Evolutionary conservation across 2,329 filamentous ascomycete genomes (phyloP), one percentile per base, ranked within the genome.

Genomic region (Aspergillus ruber): DNA sequence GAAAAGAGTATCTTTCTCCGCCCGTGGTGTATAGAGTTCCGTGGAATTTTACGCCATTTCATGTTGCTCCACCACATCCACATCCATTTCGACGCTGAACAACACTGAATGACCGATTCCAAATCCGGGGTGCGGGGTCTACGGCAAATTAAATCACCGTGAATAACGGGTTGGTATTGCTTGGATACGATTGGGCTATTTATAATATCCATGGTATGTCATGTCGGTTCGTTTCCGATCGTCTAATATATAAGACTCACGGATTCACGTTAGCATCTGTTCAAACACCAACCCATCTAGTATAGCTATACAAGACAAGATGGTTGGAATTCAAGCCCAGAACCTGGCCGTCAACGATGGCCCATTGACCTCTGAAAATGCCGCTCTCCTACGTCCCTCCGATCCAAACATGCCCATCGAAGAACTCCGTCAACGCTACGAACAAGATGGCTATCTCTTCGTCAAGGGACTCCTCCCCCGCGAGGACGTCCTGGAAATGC

Each of bases 391-490:
- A 20, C 68, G 58, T 7, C 63, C 68, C 13, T 78, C 76, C 0
- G 63, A 67, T 6, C 70, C 71, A 1, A 58, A 63, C 25, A 64
- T 73, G 9, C 74, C 77, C 0, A 49, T 79, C 7, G 68, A 75
- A 33, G 74, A 77, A 38, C 65, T 80, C 1, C 69, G 69, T n/a
- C 56, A 59, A 4, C 71, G 74, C 25, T 77, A 72, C 55, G 52
- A 70, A 5, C 59, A 72, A 49, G 72, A 82, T 41, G 78, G 78
- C 18, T 81, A 82, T 52, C 59, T 82, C 23, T 77, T 78, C 46
- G 46, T 83, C 2, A 82, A 81, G 53, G 71, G 73, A 1, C 59
- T 82, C 0, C 62, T 82, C 2, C 79, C 79, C 0, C 73, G 74
- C 2, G 61, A 67, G 2, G 76, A 81, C 45, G 77, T 82, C 1